phyloP scores from a whole-genome alignment of 2,329 filamentous ascomycete genomes.

The Fusarium mangiferae region DNA sequence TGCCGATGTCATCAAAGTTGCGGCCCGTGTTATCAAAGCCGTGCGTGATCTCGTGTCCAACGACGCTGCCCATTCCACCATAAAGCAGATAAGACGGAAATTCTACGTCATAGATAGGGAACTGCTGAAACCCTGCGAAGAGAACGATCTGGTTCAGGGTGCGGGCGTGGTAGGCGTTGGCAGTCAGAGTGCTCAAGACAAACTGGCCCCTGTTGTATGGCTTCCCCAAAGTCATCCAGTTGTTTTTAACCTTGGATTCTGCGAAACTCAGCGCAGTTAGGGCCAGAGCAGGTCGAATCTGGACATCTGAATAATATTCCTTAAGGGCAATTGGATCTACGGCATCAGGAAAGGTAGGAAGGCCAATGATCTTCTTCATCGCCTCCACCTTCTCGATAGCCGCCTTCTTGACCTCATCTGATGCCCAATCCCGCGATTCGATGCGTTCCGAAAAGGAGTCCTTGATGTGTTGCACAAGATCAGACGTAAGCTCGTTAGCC shows the following conservation, averaged over 20 bases:
- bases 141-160: slow-evolving; percentile 75
- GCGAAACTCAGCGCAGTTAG: slow-evolving; percentile 64
- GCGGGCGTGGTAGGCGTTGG: slow-evolving; percentile 75
- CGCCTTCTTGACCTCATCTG: slow-evolving; percentile 65
- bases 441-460: slow-evolving; percentile 71
- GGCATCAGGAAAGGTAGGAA: slow-evolving; percentile 71
- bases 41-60: slow-evolving; percentile 76
- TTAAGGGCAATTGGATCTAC: slow-evolving; percentile 65
- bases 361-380: slow-evolving; percentile 75
- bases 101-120: slow-evolving; percentile 70
- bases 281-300: slow-evolving; percentile 65
- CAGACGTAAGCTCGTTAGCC: slow-evolving; percentile 71
- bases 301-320: slow-evolving; percentile 65
- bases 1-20: slow-evolving; percentile 72
- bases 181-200: slow-evolving; percentile 68
- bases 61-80: slow-evolving; percentile 74
- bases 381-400: slow-evolving; percentile 73
- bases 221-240: slow-evolving; percentile 69
- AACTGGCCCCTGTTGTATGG: slow-evolving; percentile 70
- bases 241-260: slow-evolving; percentile 57
- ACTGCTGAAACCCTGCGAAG: slow-evolving; percentile 70
- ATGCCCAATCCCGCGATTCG: slow-evolving; percentile 71
- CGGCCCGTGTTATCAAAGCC: slow-evolving; percentile 75
- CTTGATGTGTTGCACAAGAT: slow-evolving; percentile 78
- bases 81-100: slow-evolving; percentile 74